Conservation (phyloP, 2,329 filamentous ascomycete genomes). For the Huntiella savannae region DNA sequence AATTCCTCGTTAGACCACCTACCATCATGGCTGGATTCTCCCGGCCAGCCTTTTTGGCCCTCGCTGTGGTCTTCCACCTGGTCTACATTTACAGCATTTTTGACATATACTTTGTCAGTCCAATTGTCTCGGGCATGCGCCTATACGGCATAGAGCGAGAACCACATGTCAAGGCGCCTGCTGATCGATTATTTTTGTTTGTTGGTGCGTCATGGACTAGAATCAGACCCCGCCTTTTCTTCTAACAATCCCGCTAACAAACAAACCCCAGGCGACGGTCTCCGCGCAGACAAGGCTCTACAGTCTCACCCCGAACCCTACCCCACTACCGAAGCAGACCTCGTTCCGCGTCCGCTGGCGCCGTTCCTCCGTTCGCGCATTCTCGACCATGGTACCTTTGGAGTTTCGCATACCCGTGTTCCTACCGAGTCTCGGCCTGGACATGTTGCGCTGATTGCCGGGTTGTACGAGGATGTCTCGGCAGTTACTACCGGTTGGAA, state of each 20-base stretch:
- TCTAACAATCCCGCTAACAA: not conserved
- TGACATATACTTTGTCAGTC: slow-evolving; percentile 96
- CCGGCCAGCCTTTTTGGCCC: slow-evolving; percentile 67
- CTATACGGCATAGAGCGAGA: slow-evolving; percentile 52
- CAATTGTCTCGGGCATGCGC: slow-evolving; percentile 89
- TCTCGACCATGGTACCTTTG: slow-evolving; percentile 80
- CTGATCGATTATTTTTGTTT: slow-evolving; percentile 77
- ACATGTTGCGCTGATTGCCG: slow-evolving; percentile 91
- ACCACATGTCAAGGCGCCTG: slow-evolving; percentile 46
- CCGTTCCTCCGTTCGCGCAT: slow-evolving; percentile 83
- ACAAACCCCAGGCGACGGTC: slow-evolving; percentile 48
- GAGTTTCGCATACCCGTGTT: slow-evolving; percentile 89
- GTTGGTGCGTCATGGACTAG: slow-evolving; percentile 43
- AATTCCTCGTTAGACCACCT: too few species aligned
- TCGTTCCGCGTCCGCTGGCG: slow-evolving; percentile 61
- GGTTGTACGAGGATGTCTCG: slow-evolving; percentile 93
- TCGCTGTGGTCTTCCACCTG: slow-evolving; percentile 82
- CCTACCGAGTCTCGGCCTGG: slow-evolving; percentile 92
- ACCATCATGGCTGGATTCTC: slow-evolving; percentile 13
- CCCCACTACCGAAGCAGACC: slow-evolving; percentile 41
- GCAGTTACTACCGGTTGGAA: slow-evolving; percentile 97
- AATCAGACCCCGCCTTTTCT: not conserved
- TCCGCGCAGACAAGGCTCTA: slow-evolving; percentile 95
- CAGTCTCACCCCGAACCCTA: slow-evolving; percentile 83
- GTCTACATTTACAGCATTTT: slow-evolving; percentile 93